A percentile compares a stretch with the other conserved stretches of the same genome.
These are phyloP conservation scores for Fusarium cicatricum DNA, from an alignment of 2,329 filamentous ascomycete genomes.

Conservation along the genomic window DNA sequence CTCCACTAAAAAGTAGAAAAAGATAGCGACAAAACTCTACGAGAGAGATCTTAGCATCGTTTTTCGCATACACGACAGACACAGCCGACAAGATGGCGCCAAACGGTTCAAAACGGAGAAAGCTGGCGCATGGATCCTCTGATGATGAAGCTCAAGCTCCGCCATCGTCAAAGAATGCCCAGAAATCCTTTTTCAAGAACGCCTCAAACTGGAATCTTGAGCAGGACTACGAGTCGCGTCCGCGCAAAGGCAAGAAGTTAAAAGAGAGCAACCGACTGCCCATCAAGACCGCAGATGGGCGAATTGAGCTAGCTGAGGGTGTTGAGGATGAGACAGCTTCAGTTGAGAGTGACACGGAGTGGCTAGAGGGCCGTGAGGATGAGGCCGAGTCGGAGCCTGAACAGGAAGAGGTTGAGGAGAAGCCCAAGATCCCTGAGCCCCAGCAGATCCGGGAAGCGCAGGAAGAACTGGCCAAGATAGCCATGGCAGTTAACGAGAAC, in stretches of 20 bases:
- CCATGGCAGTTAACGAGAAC: slow-evolving; percentile 83
- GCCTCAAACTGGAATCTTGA: slow-evolving; percentile 90
- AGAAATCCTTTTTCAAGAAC: slow-evolving; percentile 74
- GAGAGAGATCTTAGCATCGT: slow-evolving; percentile 14
- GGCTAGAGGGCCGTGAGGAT: slow-evolving; percentile 69
- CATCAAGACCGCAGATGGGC: slow-evolving; percentile 84
- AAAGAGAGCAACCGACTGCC: slow-evolving; percentile 79
- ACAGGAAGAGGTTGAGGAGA: slow-evolving; percentile 58
- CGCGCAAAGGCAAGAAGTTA: slow-evolving; percentile 80
- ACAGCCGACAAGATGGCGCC: slow-evolving; percentile 52
- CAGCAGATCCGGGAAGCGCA: slow-evolving; percentile 88
- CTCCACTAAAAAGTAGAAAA: slow-evolving; percentile 34
- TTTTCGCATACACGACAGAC: slow-evolving; percentile 12
- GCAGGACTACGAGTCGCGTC: slow-evolving; percentile 85
- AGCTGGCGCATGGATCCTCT: slow-evolving; percentile 61
- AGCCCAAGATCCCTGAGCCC: slow-evolving; percentile 73
- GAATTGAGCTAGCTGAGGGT: slow-evolving; percentile 67
- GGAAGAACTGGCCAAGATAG: slow-evolving; percentile 88
- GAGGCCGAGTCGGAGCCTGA: slow-evolving; percentile 57
- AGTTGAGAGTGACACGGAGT: slow-evolving; percentile 66
- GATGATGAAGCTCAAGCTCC: slow-evolving; percentile 53
- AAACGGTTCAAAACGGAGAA: slow-evolving; percentile 64
- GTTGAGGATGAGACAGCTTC: slow-evolving; percentile 67
- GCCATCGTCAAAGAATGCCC: slow-evolving; percentile 51
- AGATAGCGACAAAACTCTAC: slow-evolving; percentile 30